Evolutionary conservation across 768 basidiomycete species (phyloP), one percentile per base, ranked within the genome.

Genomic region (Russula emetica): DNA sequence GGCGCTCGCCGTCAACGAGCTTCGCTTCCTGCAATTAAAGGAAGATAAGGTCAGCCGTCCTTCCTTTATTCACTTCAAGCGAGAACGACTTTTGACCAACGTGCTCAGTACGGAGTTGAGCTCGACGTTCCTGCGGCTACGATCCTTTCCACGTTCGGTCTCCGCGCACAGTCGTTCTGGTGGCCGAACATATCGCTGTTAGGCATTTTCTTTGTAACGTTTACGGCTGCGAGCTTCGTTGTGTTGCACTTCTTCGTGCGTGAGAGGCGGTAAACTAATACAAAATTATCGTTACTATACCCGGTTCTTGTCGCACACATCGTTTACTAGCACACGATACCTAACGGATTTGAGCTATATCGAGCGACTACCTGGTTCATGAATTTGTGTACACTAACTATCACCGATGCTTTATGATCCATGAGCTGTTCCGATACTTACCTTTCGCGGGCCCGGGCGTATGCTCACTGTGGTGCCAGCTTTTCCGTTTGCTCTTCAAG

Each of bases 131-230:
- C 97, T 1, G 94, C 94, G 6, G 96, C 97, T 0, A 90, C 94
- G 2, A 98, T 99, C 70, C 78, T 99, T 24, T 95, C 93, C 9
- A 87, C 88, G 30, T 99, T 99, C 69, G 97, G 97, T 6, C 84
- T 99, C 58, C 83, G 87, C 63, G 88, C 95, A 30, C 92, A 94
- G 80, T 94, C 96, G 0, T 98, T 95, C 80, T 99, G 97, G 97
- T 98, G 92, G 92, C 97, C 97, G 0, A 95, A 99, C 72, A 90
- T 94, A 38, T 81, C 87, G 0, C 76, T 94, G 0, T 80, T 98
- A 6, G 88, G 80, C 7, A 91, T 94, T 54, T 94, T 94, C 78
- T 95, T 98, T 70, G 86, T 83, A 30, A 75, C 79, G 2, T 94
- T 94, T 74, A 93, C 89, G 6, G 72, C 83, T 6, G 78, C 79